Base-by-base conservation (phyloP, 805 yeast genomes). In the Metschnikowia henanensis region DNA sequence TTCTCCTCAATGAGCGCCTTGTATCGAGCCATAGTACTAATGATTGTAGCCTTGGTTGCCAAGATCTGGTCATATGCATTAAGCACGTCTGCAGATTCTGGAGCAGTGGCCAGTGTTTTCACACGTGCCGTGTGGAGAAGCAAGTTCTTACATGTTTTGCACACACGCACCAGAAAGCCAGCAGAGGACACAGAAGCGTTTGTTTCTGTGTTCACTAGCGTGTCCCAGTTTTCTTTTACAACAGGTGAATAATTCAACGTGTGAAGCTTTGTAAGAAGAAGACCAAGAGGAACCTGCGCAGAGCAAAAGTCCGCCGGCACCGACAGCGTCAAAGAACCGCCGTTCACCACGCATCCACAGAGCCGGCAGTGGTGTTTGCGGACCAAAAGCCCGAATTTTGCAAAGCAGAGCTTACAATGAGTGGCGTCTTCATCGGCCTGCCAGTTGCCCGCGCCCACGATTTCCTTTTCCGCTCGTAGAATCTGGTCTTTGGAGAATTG, bases 311-410 rank as follows among this genome's bases (percentile, higher is more conserved):
- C 12, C 69, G 82, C 7, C 70, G 75, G 37, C 47, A 65, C 39
- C 61, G 46, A 53, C 21, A 33, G 12, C 6, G 12, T 40, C 19
- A 32, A 30, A 4, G 42, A 25, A 51, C 82, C 83, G 20, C 84
- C 95, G 65, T 97, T 92, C 0, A 89, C 87, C 1, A 86, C 79
- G 21, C 64, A 58, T 0, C 98, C 98, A 68, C 99, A 92, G 20
- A 90, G 62, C 29, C 98, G 69, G 62, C 99, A 94, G 61, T 92
- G 99, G 60, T 94, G 98, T 51, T 84, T 87, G 39, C 97, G 68
- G 19, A 77, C 53, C 0, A 80, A 59, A 34, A 85, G 64, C 9
- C 75, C 70, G 60, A 89, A 94, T 23, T 58, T 55, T 10, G 72
- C 68, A 12, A 68, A 61, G 56, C 99, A 92, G 6, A 86, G 66